Percentiles rank a stretch among this genome's conserved stretches.
phyloP scores from a whole-genome alignment of 208 protist species.

The Sergeia podlipaevii region DNA sequence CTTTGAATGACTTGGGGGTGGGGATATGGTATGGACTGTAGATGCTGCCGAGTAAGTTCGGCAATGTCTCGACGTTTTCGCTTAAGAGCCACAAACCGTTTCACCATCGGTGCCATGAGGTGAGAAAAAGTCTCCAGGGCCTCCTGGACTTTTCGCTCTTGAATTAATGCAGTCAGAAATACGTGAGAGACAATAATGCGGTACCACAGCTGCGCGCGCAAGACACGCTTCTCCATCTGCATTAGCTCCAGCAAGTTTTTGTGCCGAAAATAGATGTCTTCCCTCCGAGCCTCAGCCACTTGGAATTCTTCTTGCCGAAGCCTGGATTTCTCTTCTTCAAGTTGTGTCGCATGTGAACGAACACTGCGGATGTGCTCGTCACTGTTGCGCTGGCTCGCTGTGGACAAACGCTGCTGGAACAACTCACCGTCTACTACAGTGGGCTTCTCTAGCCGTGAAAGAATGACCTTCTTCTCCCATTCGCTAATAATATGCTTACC shows the following conservation, averaged over 20 bases:
- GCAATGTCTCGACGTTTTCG: constrained; percentile 23
- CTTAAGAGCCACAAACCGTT: constrained; percentile 39
- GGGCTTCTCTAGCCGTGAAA: constrained; percentile 36
- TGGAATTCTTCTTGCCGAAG: constrained; percentile 15
- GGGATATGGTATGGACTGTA: constrained; percentile 75
- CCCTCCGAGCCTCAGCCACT: constrained; percentile 27
- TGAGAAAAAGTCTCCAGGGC: constrained; percentile 64
- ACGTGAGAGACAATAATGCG: constrained; percentile 77
- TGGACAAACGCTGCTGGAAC: constrained; percentile 51
- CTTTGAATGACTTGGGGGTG: constrained; percentile 69
- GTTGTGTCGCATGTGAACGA: constrained; percentile 10
- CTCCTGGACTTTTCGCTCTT: constrained; percentile 66
- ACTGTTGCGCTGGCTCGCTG: constrained; percentile 34
- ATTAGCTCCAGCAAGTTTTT: constrained; percentile 57
- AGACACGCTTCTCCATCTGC: constrained; percentile 40
- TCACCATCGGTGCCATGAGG: constrained; percentile 67
- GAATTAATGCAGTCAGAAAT: constrained; percentile 81
- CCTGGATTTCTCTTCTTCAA: constrained; percentile 14
- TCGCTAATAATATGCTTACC: constrained; percentile 26
- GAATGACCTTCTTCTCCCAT: constrained; percentile 63
- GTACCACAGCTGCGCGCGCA: constrained; percentile 58
- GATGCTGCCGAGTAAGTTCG: constrained; percentile 39
- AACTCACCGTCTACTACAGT: constrained; percentile 26
- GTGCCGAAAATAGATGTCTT: constrained; percentile 53
- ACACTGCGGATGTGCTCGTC: constrained; percentile 34